Evolutionary conservation across 345 rosid genomes (phyloP).

Genomic region (Eucalyptus virginea): DNA sequence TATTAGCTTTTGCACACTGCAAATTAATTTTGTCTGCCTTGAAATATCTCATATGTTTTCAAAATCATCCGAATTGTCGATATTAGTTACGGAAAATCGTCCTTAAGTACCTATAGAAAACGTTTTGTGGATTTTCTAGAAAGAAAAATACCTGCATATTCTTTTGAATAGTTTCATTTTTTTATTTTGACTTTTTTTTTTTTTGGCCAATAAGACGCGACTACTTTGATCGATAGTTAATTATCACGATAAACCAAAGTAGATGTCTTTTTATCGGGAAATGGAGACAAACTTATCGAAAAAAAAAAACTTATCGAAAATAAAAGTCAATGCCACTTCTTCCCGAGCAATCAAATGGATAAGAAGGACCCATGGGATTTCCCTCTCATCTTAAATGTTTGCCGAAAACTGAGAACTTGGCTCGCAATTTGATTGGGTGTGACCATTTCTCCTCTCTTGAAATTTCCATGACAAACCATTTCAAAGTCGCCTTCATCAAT

Average conservation of each 20-base stretch:
- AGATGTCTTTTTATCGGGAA: background rate
- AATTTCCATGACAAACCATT: background rate
- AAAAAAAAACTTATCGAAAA: background rate
- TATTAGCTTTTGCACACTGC: background rate
- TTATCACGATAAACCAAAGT: background rate
- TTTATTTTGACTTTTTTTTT: background rate
- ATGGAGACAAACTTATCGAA: background rate
- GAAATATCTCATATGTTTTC: background rate
- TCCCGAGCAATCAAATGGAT: background rate
- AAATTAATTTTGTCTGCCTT: background rate
- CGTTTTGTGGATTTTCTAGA: background rate
- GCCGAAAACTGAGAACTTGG: background rate
- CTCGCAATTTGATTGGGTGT: background rate
- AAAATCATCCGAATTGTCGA: background rate
- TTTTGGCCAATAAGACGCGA: background rate
- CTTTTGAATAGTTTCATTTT: background rate
- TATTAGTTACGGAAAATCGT: background rate
- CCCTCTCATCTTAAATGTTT: background rate
- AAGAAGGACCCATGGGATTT: background rate
- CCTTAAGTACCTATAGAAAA: background rate
- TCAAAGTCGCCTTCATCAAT: background rate
- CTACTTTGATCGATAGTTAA: background rate
- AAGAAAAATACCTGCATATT: background rate
- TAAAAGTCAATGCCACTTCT: background rate
- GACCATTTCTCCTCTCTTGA: background rate